Conservation (phyloP, 768 basidiomycete species). For the Austroboletus festivus region DNA sequence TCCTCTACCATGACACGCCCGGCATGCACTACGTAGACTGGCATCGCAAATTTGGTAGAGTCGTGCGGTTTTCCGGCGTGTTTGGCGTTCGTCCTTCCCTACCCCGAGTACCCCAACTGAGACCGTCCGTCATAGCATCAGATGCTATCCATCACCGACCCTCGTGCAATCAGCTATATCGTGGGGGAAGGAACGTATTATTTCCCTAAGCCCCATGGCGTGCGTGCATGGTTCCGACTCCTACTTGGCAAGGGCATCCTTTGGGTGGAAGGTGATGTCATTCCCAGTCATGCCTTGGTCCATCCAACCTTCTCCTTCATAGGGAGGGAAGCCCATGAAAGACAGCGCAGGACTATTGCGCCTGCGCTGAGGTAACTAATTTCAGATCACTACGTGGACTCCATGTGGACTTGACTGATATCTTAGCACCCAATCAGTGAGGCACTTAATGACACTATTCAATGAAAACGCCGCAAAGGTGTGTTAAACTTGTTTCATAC, state of each 20-base stretch:
- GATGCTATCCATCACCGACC: slow-evolving; percentile 55
- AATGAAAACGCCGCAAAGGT: slow-evolving; percentile 52
- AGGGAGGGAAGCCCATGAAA: slow-evolving; percentile 59
- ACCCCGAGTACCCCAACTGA: slow-evolving; percentile 10
- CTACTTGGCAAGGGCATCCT: slow-evolving; percentile 63
- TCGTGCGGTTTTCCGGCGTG: slow-evolving; percentile 54
- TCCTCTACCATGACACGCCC: slow-evolving; percentile 48
- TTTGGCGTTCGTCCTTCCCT: slow-evolving; percentile 42
- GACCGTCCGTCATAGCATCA: slow-evolving; percentile 41
- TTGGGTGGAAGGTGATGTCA: slow-evolving; percentile 56
- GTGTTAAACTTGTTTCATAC: background rate
- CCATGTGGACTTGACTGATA: background rate
- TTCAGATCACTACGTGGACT: background rate
- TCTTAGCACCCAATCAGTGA: slow-evolving; percentile 49
- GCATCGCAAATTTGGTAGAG: slow-evolving; percentile 51
- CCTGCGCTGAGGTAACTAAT: slow-evolving; percentile 52
- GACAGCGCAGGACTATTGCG: slow-evolving; percentile 48
- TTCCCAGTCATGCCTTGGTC: slow-evolving; percentile 1
- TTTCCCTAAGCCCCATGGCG: slow-evolving; percentile 62
- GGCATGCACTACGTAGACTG: slow-evolving; percentile 51
- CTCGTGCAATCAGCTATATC: slow-evolving; percentile 51
- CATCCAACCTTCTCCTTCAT: slow-evolving; percentile 1
- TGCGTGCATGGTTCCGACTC: slow-evolving; percentile 60
- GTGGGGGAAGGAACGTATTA: slow-evolving; percentile 52
- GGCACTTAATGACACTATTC: slow-evolving; percentile 48